Base-by-base conservation (phyloP, 1,139 yeast species). In the Meyerozyma elateridarum region DNA sequence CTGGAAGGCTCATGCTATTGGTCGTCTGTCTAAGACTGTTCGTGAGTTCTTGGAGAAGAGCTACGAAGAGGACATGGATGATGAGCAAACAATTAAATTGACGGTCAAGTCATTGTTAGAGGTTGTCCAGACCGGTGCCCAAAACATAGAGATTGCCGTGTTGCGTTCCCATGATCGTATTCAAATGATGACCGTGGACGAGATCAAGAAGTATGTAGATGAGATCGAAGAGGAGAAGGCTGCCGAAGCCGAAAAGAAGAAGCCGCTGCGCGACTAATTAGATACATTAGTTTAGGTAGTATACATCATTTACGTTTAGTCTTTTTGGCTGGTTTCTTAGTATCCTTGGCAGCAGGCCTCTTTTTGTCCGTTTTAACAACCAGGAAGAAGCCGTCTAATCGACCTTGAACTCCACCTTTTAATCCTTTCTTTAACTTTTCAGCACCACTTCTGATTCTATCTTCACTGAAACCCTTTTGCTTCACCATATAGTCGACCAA, bases 1-100 rank as follows among this genome's bases (percentile, higher is more conserved):
- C n/a, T 91, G 98, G 98, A 87, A 89, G 59, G 97, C 98, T 14
- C 93, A 87, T 56, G 89, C 98, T 15, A 91, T 93, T 54, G 99
- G 99, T 36, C 79, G 96, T 54, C 85, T 94, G 38, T 76, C 94
- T 40, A 91, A 91, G 59, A 91, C 97, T 1, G 97, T 93, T 20
- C 80, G 95, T 47, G 98, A 93, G 58, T 85, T 89, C 49, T 73
- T 91, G 58, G 99, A 93, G 59, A 89, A 88, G 64, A 85, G 87
- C 51, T 89, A 85, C 61, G 74, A 73, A 48, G 88, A 81, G 36
- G 87, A 74, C 15, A 52, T 61, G 45, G 58, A 81, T 61, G 88
- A 80, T 46, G 83, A 83, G 31, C 82, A 79, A 29, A 81, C 96
- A 12, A 70, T 89, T 37, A 79, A 79, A 49, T 76, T 91, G 50